These are phyloP conservation scores for Fragaria iinumae DNA, from an alignment of 306 rosid genomes.

Conservation along the genomic window DNA sequence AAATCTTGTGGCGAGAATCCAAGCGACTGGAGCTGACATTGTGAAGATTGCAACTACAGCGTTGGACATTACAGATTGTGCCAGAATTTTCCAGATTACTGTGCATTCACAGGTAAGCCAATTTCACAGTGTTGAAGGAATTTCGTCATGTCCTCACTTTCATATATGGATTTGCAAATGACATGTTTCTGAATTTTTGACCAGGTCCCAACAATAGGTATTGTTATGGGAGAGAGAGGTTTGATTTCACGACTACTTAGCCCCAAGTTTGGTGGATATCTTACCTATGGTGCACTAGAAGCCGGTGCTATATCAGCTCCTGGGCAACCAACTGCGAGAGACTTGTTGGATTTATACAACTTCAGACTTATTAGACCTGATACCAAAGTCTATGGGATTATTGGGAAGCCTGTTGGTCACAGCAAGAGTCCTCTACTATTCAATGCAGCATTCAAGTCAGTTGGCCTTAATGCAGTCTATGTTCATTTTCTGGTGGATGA, in stretches of 20 bases:
- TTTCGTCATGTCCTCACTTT: neutral
- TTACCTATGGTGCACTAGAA: conserved; percentile 45
- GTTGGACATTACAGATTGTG: conserved; percentile 44
- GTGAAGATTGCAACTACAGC: conserved; percentile 47
- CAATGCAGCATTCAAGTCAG: conserved; percentile 46
- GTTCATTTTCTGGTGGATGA: conserved; percentile 46
- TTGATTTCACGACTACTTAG: conserved; percentile 38
- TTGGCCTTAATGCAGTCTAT: conserved; percentile 42
- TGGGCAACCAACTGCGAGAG: conserved; percentile 40
- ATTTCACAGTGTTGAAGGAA: neutral
- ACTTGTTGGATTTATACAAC: conserved; percentile 43
- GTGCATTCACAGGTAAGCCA: conserved; percentile 41
- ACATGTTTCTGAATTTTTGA: conserved; percentile 4
- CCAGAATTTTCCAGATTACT: conserved; percentile 38
- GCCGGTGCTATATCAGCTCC: conserved; percentile 33
- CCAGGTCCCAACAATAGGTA: conserved; percentile 42
- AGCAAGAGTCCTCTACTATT: conserved; percentile 52
- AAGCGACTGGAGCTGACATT: conserved; percentile 45
- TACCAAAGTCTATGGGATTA: conserved; percentile 42
- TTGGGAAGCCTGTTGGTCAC: conserved; percentile 54
- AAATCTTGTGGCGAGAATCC: conserved; percentile 41
- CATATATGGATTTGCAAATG: neutral
- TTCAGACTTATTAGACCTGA: conserved; percentile 41
- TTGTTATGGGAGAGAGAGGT: conserved; percentile 47
- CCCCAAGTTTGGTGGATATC: conserved; percentile 49